Evolutionary conservation across 768 basidiomycete genomes (phyloP), one percentile per base, ranked within the genome.

Genomic region (Podaxis sp.): DNA sequence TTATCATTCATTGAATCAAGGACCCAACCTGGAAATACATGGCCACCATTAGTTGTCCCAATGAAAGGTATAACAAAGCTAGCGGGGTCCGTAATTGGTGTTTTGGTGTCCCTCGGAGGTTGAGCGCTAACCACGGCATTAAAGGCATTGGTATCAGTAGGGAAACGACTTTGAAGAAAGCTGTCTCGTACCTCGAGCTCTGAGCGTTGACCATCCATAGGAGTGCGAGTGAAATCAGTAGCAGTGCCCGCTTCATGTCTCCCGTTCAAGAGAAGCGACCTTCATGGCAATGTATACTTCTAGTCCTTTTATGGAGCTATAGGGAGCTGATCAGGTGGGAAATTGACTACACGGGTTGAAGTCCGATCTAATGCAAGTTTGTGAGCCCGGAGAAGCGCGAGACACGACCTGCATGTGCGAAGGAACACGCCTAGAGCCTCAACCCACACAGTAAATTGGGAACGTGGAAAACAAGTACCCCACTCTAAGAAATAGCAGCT

Each of bases 31-130:
- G 87, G 86, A 68, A 88, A 88, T 9, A 83, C 82, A 73, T 89
- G 85, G 0, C 87, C 87, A 13, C 84, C 86, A 63, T 85, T 85
- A 1, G 80, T 81, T 0, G 86, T 86, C 17, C 87, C 87, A 15
- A 89, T 84, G 73, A 88, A 88, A n/a, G 83, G 77, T 57, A 84
- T 80, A 38, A 87, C 86, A 57, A 76, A 76, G 58, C 75, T 76
- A 3, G 77, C 71, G 22, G 79, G 80, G 57, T 82, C 79, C 8
- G 73, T 57, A 27, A 76, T 72, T 47, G 57, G 68, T 9, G 70
- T 68, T 24, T 69, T 65, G 17, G 69, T 43, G 29, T 49, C 27
- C 11, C 11, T 50, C 11, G 37, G 61, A 50, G 46, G 61, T 38
- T 43, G 54, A 49, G 49, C 57, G 13, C 46, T 59, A 51, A 24